Base-by-base conservation (phyloP, 306 rosid species). In the Lathyrus sativus region DNA sequence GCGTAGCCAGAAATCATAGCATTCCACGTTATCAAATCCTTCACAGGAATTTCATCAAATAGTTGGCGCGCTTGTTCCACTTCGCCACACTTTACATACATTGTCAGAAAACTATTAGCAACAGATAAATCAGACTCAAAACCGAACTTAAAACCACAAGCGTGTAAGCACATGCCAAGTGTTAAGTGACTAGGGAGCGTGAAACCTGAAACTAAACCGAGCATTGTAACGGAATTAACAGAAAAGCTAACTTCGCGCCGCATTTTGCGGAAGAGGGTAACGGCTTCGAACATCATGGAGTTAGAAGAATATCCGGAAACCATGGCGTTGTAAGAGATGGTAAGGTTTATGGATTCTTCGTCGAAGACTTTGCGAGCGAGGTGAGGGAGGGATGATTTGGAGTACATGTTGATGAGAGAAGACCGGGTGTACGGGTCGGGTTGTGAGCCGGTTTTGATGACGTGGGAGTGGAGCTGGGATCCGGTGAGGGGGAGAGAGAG, bases 1-100 rank as follows among this genome's bases (percentile, higher is more conserved):
- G 96, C 85, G 2, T 85, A 92, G 68, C 98, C 96, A 22, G 93
- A 88, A 69, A 92, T 82, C 93, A 92, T 86, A 0, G 98, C 96
- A 44, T 92, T 92, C 96, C 98, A 90, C 57, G 91, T 65, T 66
- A 89, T 88, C 86, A 90, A 81, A 90, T 88, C 84, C 77, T 67
- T 90, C 4, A 61, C 84, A 9, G 68, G 68, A 84, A 90, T 85
- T 53, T 45, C 82, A 64, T 90, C 91, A 68, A 92, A 92, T 72
- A 90, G 7, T 1, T 38, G 39, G 29, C 85, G 84, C 5, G 91
- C 96, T 19, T 14, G 11, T n/a, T 74, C 71, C 51, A 88, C 75
- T 57, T 74, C 83, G 1, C 93, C 93, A 45, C 91, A 90, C 68
- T 85, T 92, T 2, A 83, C 84, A 67, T 92, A 89, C 96, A 92